phyloP scores from a whole-genome alignment of 2,329 filamentous ascomycete genomes.

The Calonectria honghensis region DNA sequence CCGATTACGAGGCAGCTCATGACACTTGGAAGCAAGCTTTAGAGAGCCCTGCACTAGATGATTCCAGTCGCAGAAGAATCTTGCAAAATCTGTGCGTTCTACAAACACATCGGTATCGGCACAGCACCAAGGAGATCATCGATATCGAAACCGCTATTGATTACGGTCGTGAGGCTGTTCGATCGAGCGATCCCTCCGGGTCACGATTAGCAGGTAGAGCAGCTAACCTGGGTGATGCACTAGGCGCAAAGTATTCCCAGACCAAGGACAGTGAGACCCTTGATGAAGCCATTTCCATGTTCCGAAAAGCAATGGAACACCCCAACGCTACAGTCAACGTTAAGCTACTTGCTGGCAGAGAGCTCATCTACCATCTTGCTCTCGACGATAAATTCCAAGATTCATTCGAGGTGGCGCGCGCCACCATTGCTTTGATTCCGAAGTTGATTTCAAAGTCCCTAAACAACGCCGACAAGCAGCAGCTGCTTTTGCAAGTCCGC shows the following conservation, averaged over 20 bases:
- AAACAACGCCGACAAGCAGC: neutral
- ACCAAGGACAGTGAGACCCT: neutral
- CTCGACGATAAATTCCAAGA: neutral
- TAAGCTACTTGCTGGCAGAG: neutral
- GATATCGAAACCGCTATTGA: neutral
- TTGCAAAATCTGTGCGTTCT: neutral
- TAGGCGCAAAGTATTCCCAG: neutral
- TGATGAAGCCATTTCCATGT: neutral
- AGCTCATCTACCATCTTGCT: neutral
- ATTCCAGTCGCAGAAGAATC: neutral
- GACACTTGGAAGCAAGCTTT: neutral
- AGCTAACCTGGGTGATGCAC: neutral
- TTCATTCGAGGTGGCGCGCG: neutral
- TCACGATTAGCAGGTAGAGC: neutral
- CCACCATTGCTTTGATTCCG: neutral
- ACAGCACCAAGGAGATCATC: neutral
- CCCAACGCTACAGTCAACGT: neutral
- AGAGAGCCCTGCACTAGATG: neutral
- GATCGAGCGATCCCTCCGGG: neutral
- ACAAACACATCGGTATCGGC: neutral
- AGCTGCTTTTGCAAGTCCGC: neutral
- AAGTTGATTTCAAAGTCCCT: neutral
- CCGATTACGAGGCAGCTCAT: neutral
- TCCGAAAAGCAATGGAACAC: neutral
- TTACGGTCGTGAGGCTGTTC: neutral